phyloP scores from a whole-genome alignment of 768 basidiomycete genomes.

The Auricularia cornea region DNA sequence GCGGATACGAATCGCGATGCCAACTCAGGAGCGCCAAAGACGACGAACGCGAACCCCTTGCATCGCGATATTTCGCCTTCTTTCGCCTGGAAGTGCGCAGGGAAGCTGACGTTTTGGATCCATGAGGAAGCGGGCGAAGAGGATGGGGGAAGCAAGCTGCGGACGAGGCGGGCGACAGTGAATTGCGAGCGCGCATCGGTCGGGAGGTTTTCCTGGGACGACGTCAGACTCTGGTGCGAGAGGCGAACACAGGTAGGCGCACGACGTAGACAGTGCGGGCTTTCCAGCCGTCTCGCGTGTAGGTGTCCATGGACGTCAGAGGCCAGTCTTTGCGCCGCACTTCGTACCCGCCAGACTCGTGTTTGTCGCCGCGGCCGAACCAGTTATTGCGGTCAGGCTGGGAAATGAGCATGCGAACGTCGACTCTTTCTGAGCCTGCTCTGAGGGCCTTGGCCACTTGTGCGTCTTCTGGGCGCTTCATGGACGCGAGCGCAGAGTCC shows the following conservation, averaged over 20 bases:
- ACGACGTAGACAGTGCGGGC: constrained; percentile 61
- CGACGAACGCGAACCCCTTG: constrained; percentile 72
- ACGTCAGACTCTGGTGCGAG: constrained; percentile 4
- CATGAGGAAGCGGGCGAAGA: constrained; percentile 7
- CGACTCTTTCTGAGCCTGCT: constrained; percentile 36
- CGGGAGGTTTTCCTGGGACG: constrained; percentile 62
- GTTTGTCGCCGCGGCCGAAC: constrained; percentile 16
- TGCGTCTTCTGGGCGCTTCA: constrained; percentile 28
- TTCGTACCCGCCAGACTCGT: constrained; percentile 52
- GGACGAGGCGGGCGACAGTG: constrained; percentile 40
- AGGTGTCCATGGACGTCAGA: constrained; percentile 18
- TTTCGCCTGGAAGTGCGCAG: constrained; percentile 56
- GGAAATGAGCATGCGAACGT: constrained; percentile 54
- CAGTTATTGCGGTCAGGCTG: constrained; percentile 28
- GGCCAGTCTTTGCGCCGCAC: constrained; percentile 47
- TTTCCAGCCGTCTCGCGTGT: constrained; percentile 48
- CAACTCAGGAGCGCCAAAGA: constrained; percentile 35
- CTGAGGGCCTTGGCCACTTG: constrained; percentile 53
- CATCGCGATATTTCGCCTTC: constrained; percentile 46
- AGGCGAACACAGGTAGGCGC: constrained; percentile 16
- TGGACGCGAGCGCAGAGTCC: constrained; percentile 17
- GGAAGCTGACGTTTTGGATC: constrained; percentile 49
- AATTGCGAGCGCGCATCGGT: constrained; percentile 40
- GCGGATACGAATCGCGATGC: constrained; percentile 32
- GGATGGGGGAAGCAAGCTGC: constrained; percentile 27